Conservation (phyloP, 148 eudicot genomes). For the Chenopodium suecicum region DNA sequence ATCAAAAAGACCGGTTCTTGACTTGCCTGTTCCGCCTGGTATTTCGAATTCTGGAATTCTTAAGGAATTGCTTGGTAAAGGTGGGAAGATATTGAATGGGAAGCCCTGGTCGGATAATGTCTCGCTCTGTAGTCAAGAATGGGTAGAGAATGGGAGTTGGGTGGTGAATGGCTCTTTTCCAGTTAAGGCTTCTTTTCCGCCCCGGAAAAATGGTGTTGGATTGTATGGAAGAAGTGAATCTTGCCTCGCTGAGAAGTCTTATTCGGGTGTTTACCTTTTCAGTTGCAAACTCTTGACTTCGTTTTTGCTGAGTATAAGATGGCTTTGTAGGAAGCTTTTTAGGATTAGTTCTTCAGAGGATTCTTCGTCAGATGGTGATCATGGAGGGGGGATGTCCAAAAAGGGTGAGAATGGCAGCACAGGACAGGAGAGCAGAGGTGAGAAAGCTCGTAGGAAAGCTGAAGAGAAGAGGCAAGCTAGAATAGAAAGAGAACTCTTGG, state of each 20-base stretch:
- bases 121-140: conserved; percentile 68
- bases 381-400: conserved; percentile 47
- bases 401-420: conserved; percentile 66
- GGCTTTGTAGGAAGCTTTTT: conserved; percentile 81
- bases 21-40: conserved; percentile 78
- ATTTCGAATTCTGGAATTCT: conserved; percentile 68
- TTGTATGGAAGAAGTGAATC: conserved; percentile 51
- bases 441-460: conserved; percentile 97
- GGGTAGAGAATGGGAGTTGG: conserved; percentile 89
- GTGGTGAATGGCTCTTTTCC: conserved; percentile 53
- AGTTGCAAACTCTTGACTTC: conserved; percentile 48
- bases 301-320: conserved; percentile 50
- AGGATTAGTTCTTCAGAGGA: conserved; percentile 71
- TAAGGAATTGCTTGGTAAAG: conserved; percentile 83
- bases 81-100: conserved; percentile 82
- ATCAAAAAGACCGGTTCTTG: conserved; percentile 90
- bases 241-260: conserved; percentile 69
- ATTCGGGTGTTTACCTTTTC: conserved; percentile 51
- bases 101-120: conserved; percentile 73
- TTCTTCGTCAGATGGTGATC: conserved; percentile 53
- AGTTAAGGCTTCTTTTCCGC: conserved; percentile 49
- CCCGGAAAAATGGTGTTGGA: conserved; percentile 48
- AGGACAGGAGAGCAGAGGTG: conserved; percentile 78
- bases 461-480: conserved; percentile 98
- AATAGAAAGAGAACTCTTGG: conserved; percentile 81